These are phyloP conservation scores for Eustoma russellianum DNA, from an alignment of 257 asterid genomes.

Conservation along the genomic window DNA sequence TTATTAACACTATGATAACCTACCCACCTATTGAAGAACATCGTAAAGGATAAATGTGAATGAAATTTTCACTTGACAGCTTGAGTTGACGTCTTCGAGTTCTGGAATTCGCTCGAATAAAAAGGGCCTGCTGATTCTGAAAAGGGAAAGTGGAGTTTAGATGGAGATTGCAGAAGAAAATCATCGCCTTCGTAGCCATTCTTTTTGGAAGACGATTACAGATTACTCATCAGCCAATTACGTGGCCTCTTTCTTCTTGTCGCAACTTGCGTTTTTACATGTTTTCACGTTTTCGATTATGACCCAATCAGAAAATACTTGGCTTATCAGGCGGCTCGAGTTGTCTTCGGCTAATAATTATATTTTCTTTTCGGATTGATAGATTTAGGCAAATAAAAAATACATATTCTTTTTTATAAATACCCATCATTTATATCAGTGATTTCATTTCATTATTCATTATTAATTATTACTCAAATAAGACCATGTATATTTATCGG, in stretches of 20 bases:
- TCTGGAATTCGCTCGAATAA: not conserved
- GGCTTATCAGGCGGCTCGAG: too few species aligned
- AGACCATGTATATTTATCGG: too few species aligned
- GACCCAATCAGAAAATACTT: too few species aligned
- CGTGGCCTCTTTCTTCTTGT: not conserved
- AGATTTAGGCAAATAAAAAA: too few species aligned
- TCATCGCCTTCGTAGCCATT: constrained; percentile 7
- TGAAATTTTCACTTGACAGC: constrained; percentile 14
- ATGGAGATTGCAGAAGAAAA: constrained; percentile 5
- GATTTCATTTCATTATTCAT: too few species aligned
- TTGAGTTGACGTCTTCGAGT: not conserved
- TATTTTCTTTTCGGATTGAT: too few species aligned
- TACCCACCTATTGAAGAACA: constrained; percentile 53
- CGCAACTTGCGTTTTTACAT: not conserved
- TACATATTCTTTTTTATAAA: too few species aligned
- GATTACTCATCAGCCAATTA: not conserved
- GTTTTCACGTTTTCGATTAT: not conserved
- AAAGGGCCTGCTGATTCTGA: not conserved
- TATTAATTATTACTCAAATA: too few species aligned
- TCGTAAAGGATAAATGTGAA: constrained; percentile 25
- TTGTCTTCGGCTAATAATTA: too few species aligned
- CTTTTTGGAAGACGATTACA: not conserved
- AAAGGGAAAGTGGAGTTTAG: constrained; percentile 1
- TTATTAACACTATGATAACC: constrained; percentile 7
- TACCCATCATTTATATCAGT: too few species aligned